Base-by-base conservation (phyloP, 2,329 filamentous ascomycete species). In the Hirsutella thompsonii region DNA sequence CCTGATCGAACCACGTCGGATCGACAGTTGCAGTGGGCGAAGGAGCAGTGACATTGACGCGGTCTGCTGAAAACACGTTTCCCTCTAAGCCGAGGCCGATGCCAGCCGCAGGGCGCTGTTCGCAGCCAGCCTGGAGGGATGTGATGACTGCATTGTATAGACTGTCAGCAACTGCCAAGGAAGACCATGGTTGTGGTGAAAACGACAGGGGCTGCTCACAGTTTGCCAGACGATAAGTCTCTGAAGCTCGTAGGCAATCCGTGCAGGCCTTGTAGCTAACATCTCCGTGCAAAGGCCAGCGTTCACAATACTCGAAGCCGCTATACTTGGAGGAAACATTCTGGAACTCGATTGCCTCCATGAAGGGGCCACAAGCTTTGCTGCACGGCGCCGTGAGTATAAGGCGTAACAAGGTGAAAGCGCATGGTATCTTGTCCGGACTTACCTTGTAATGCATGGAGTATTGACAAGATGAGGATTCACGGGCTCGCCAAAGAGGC, bases 91-190 rank as follows among this genome's bases (percentile, higher is more conserved):
- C 68, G n/a, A 80, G 49, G 0, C 58, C 67, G 0, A 56, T 49
- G 0, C 74, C 74, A 0, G 62, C 53, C 0, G 51, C 46, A 0
- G 76, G 72, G 42, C 61, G 60, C 46, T 79, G 70, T 40, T 64
- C 52, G 49, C 77, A 81, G 6, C 70, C 75, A 16, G 72, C 74
- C 42, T 74, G 59, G 8, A 81, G 62, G 29, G 71, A 58, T 11
- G 60, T 67, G 34, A 76, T 46, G 46, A 71, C 68, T 71, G 28
- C 6, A 2, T 4, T 1, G 4, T 5, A 16, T 49, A 37, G 42
- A 57, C 49, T 63, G 50, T 32, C 42, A 41, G 16, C 20, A 23
- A n/a, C 26, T 28, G 23, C 11, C 23, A 16, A 3, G 8, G 28
- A 13, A 16, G 20, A 20, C n/a, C n/a, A n/a, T n/a, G n/a, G 35